Evolutionary conservation across 352 stramenopile species (phyloP).

Genomic region (Thalassiosira livingstoniorum): DNA sequence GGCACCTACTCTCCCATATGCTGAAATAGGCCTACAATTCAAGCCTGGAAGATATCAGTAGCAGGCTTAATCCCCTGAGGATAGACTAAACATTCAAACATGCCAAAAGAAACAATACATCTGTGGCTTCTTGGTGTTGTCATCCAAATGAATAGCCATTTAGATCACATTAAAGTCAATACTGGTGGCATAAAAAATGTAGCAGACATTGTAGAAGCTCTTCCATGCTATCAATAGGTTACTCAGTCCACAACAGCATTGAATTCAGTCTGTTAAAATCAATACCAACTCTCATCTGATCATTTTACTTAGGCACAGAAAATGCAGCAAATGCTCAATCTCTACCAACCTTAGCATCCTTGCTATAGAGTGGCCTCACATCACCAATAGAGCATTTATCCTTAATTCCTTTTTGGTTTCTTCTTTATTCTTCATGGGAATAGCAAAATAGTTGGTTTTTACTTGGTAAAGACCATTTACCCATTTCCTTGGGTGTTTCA

Average conservation of each 20-base stretch:
- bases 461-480: too few species aligned
- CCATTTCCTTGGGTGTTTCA: too few species aligned
- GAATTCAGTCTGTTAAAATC: too few species aligned
- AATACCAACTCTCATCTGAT: neutral
- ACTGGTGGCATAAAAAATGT: too few species aligned
- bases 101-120: slow-evolving; percentile 8
- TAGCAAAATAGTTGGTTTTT: neutral
- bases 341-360: neutral
- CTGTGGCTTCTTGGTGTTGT: slow-evolving; percentile 2
- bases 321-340: slow-evolving; percentile 19
- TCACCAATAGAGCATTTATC: neutral
- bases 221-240: too few species aligned
- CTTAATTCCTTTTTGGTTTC: neutral
- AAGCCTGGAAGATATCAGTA: neutral
- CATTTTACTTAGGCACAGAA: slow-evolving; percentile 20
- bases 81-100: slow-evolving; percentile 18
- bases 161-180: too few species aligned
- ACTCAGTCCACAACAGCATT: too few species aligned
- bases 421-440: slow-evolving; percentile 2
- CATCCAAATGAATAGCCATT: slow-evolving; percentile 9
- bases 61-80: slow-evolving; percentile 33
- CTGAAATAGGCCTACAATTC: slow-evolving; percentile 5
- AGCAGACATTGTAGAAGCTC: too few species aligned
- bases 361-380: neutral
- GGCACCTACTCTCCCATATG: neutral